Percentiles rank a stretch among this genome's conserved stretches.
Conservation (phyloP, 352 stramenopile genomes). For the Phytophthora niederhauseri region DNA sequence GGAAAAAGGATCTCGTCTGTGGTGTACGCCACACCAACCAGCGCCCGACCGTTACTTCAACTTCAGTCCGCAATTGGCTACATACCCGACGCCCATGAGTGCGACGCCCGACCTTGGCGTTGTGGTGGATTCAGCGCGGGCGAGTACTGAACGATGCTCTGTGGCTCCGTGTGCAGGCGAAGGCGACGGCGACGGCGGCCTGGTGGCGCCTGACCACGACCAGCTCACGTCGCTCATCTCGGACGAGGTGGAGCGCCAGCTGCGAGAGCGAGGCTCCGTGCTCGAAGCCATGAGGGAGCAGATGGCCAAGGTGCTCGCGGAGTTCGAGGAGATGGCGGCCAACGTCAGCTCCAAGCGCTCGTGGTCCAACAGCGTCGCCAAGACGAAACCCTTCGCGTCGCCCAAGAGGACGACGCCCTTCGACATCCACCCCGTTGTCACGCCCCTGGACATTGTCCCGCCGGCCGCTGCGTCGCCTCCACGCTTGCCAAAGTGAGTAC, state of each 20-base stretch:
- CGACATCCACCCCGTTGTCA: conserved; percentile 41
- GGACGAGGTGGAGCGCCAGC: conserved; percentile 64
- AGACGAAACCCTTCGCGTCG: conserved; percentile 31
- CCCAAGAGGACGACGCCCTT: conserved; percentile 19
- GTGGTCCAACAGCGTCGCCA: conserved; percentile 70
- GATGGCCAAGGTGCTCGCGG: conserved; percentile 68
- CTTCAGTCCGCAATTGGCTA: conserved; percentile 12
- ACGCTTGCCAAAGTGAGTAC: conserved; percentile 56
- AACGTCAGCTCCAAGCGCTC: conserved; percentile 63
- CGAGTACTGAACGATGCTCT: conserved; percentile 5
- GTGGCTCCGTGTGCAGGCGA: conserved; percentile 10
- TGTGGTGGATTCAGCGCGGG: not conserved
- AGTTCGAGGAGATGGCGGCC: conserved; percentile 71
- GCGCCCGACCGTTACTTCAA: conserved; percentile 32
- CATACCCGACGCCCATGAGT: conserved; percentile 21
- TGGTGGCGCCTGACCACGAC: conserved; percentile 35
- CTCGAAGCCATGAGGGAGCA: conserved; percentile 69
- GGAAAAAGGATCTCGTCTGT: conserved; percentile 19
- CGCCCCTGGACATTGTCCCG: conserved; percentile 33
- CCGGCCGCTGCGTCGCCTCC: conserved; percentile 30
- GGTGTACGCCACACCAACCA: conserved; percentile 24
- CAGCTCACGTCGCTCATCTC: conserved; percentile 70
- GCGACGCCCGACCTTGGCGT: not conserved
- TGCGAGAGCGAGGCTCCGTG: conserved; percentile 53
- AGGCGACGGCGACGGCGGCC: conserved; percentile 30